Evolutionary conservation across 2,329 filamentous ascomycete species (phyloP).

Genomic region (Talaromyces piceae): DNA sequence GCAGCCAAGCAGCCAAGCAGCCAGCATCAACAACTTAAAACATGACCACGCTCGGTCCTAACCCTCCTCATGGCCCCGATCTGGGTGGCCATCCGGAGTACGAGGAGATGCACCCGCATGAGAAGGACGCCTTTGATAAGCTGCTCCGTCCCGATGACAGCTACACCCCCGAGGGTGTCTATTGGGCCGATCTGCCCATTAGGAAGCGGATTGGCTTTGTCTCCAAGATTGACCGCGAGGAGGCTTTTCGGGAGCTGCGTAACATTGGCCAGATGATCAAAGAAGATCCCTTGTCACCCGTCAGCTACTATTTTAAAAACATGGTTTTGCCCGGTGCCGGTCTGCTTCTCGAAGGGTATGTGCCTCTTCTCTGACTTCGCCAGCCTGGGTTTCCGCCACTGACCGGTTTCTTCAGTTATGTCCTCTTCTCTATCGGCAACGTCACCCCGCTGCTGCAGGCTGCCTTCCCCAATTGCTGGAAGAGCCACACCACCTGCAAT

Average conservation of each 20-base stretch:
- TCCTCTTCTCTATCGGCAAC: slow-evolving; percentile 95
- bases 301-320: slow-evolving; percentile 83
- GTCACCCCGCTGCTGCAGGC: slow-evolving; percentile 71
- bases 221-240: slow-evolving; percentile 60
- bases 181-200: slow-evolving; percentile 85
- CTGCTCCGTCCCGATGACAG: slow-evolving; percentile 83
- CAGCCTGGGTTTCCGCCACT: background rate
- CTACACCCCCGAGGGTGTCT: slow-evolving; percentile 72
- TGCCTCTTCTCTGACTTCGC: slow-evolving; percentile 6
- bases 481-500: slow-evolving; percentile 57
- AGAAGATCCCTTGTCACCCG: slow-evolving; percentile 71
- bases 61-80: slow-evolving; percentile 42
- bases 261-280: slow-evolving; percentile 74
- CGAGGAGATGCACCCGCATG: slow-evolving; percentile 49
- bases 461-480: slow-evolving; percentile 76
- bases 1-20: background rate
- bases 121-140: slow-evolving; percentile 62
- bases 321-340: slow-evolving; percentile 89
- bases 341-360: slow-evolving; percentile 74
- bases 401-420: slow-evolving; percentile 55
- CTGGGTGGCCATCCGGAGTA: slow-evolving; percentile 39
- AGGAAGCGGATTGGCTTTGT: slow-evolving; percentile 68
- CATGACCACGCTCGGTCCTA: slow-evolving; percentile 35
- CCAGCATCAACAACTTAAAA: too few relatives aligned
- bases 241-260: slow-evolving; percentile 60